Conservation (phyloP, 2,329 filamentous ascomycete species). For the Myrmaecium sp. region DNA sequence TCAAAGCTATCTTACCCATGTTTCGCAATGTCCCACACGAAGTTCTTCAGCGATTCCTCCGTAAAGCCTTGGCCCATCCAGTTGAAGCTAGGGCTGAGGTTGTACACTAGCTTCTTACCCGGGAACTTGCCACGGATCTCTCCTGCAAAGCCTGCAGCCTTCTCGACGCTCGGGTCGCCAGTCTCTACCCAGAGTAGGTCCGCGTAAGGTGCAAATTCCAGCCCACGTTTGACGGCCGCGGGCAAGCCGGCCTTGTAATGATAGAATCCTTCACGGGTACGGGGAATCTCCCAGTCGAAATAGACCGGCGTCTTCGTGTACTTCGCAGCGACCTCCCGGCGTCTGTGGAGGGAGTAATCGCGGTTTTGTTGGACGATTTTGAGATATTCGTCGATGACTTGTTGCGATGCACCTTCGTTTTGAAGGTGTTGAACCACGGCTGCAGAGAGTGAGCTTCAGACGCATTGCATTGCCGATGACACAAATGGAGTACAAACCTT, state of each 20-base stretch:
- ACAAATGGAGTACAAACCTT: slow-evolving; percentile 30
- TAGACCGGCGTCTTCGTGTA: slow-evolving; percentile 52
- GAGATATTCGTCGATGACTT: slow-evolving; percentile 52
- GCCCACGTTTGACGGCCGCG: slow-evolving; percentile 81
- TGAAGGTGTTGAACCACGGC: slow-evolving; percentile 62
- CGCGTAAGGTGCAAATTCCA: slow-evolving; percentile 80
- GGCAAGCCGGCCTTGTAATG: slow-evolving; percentile 72
- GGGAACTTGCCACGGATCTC: slow-evolving; percentile 56
- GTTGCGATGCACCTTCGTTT: slow-evolving; percentile 43
- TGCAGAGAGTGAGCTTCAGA: slow-evolving; percentile 12
- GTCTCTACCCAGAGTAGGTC: slow-evolving; percentile 97
- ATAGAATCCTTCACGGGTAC: slow-evolving; percentile 87
- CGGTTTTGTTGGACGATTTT: slow-evolving; percentile 43
- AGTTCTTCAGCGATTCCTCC: slow-evolving; percentile 64
- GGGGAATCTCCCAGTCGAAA: slow-evolving; percentile 83
- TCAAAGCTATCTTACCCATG: slow-evolving; percentile 54
- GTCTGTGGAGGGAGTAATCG: slow-evolving; percentile 61
- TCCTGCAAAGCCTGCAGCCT: slow-evolving; percentile 57
- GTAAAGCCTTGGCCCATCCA: slow-evolving; percentile 94
- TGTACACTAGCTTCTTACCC: slow-evolving; percentile 86
- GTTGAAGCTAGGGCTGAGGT: slow-evolving; percentile 92
- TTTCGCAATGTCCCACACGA: slow-evolving; percentile 90
- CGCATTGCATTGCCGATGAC: not conserved
- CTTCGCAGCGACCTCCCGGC: slow-evolving; percentile 53
- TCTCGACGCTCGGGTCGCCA: slow-evolving; percentile 66